Evolutionary conservation across 192 early-diverging fungal genomes (phyloP).

Genomic region (Geranomyces michiganensis): DNA sequence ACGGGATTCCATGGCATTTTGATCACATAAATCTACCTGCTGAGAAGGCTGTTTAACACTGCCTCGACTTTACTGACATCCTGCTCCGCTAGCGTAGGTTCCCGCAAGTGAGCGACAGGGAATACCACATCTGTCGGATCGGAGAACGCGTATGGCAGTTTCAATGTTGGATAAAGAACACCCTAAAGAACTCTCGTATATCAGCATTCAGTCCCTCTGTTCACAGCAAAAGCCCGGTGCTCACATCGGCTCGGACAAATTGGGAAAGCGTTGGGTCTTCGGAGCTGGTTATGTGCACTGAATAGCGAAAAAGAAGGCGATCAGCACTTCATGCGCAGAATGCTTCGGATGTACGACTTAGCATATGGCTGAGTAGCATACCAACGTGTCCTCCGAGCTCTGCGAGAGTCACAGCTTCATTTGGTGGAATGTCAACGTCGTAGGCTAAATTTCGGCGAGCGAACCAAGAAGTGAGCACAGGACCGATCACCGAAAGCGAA

Average conservation of each 20-base stretch:
- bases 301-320: background rate
- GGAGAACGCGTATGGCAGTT: constrained; percentile 14
- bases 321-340: background rate
- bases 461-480: too few relatives aligned
- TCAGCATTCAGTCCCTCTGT: background rate
- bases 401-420: constrained; percentile 1
- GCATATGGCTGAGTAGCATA: background rate
- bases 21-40: background rate
- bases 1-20: too few relatives aligned
- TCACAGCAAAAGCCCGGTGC: background rate
- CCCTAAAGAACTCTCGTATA: background rate
- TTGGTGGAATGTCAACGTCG: background rate
- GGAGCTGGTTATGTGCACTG: constrained; percentile 1
- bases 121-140: constrained; percentile 8
- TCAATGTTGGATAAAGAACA: constrained; percentile 7
- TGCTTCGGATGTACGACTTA: background rate
- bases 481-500: too few relatives aligned
- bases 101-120: constrained; percentile 14
- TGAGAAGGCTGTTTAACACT: background rate
- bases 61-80: background rate
- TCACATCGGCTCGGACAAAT: constrained; percentile 13
- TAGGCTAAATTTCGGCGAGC: background rate
- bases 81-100: background rate
- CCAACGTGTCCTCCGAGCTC: constrained; percentile 11
- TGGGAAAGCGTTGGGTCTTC: constrained; percentile 10